A percentile compares a stretch with the other conserved stretches of the same genome.
phyloP scores from a whole-genome alignment of 139 green algal genomes.

The Diplosphaera chodatii region DNA sequence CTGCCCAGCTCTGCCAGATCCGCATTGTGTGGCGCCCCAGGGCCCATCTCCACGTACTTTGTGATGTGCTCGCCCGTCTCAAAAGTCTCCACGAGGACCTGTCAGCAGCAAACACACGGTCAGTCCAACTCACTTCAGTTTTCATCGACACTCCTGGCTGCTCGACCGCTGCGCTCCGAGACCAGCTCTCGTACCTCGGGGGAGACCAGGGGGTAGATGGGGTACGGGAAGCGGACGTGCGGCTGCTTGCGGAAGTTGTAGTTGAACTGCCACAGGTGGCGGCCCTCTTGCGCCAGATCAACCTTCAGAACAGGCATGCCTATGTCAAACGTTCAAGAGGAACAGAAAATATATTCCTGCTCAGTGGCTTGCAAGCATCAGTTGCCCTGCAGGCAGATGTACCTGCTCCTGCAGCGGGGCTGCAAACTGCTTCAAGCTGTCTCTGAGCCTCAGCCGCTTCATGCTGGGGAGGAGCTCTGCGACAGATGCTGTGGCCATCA shows the following conservation, averaged over 20 bases:
- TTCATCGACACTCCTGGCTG: too few relatives aligned
- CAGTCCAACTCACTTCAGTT: too few relatives aligned
- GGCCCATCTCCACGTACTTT: constrained; percentile 35
- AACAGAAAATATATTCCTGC: too few relatives aligned
- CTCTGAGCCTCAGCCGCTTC: constrained; percentile 66
- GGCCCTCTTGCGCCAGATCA: constrained; percentile 83
- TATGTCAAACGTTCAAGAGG: too few relatives aligned
- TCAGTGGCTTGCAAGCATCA: too few relatives aligned
- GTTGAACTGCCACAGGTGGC: constrained; percentile 87
- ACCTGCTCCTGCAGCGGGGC: constrained; percentile 90
- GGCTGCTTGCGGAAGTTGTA: constrained; percentile 83
- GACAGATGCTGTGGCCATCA: constrained; percentile 71
- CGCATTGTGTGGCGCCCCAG: constrained; percentile 46
- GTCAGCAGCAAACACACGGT: too few relatives aligned
- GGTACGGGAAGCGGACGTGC: constrained; percentile 79
- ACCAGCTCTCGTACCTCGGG: neutral
- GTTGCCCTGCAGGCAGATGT: too few relatives aligned
- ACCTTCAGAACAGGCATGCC: too few relatives aligned
- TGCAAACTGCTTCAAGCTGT: constrained; percentile 92
- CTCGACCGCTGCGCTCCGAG: too few relatives aligned
- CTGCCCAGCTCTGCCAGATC: constrained; percentile 65
- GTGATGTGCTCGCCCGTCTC: constrained; percentile 67
- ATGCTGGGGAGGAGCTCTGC: constrained; percentile 45
- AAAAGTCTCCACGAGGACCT: constrained; percentile 93
- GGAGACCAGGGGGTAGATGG: constrained; percentile 87